These are phyloP conservation scores for Erythrophleum fordii DNA, from an alignment of 306 rosid species.

Conservation along the genomic window DNA sequence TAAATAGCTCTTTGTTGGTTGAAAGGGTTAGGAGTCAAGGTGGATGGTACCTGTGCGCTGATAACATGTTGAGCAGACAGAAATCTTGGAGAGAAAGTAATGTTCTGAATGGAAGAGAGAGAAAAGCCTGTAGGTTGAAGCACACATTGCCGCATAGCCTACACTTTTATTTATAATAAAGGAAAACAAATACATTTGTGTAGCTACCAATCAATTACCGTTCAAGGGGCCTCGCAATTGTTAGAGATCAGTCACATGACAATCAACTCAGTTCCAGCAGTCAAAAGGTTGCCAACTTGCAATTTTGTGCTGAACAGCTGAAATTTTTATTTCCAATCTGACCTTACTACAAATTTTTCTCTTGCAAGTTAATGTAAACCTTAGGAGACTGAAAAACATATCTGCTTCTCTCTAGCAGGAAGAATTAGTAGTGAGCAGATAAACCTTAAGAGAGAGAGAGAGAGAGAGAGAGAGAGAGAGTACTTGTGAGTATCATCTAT, in stretches of 20 bases:
- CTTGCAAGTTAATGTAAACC: neutral
- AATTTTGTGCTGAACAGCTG: neutral
- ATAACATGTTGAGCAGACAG: neutral
- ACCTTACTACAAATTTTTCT: neutral
- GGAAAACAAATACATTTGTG: neutral
- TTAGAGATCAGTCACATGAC: neutral
- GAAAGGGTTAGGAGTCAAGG: no score
- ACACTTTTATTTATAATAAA: neutral
- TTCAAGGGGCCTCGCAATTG: neutral
- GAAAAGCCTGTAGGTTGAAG: neutral
- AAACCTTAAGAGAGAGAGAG: no score
- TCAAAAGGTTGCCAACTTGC: neutral
- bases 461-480: neutral
- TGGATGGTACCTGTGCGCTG: neutral
- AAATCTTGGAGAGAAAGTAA: neutral
- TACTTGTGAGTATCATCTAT: neutral
- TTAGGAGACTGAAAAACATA: neutral
- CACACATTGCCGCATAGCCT: neutral
- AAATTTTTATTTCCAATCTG: neutral
- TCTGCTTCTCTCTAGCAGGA: no score
- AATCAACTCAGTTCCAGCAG: neutral
- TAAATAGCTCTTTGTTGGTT: no score
- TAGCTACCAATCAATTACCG: neutral
- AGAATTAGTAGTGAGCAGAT: no score
- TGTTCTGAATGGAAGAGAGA: neutral